Evolutionary conservation across 345 rosid genomes (phyloP).

Genomic region (Acer campestre): DNA sequence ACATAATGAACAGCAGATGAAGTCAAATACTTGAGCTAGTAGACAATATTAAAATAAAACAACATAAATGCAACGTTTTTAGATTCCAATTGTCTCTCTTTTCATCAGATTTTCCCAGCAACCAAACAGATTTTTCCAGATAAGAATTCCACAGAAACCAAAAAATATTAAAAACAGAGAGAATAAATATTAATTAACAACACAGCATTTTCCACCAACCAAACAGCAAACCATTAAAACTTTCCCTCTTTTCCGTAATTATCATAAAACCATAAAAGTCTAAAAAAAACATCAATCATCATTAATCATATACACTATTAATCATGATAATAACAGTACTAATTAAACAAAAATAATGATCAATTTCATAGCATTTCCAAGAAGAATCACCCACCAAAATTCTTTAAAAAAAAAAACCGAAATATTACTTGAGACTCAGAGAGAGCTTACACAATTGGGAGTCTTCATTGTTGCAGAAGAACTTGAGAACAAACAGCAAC

Average conservation of each 20-base stretch:
- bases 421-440: too few relatives aligned
- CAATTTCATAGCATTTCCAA: constrained; percentile 15
- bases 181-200: background rate
- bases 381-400: background rate
- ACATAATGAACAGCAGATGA: too few relatives aligned
- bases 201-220: constrained; percentile 2
- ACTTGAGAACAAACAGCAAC: too few relatives aligned
- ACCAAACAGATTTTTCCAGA: background rate
- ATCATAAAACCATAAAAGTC: background rate
- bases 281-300: constrained; percentile 10
- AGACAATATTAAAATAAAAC: too few relatives aligned
- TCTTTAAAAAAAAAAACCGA: too few relatives aligned
- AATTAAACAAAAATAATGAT: background rate
- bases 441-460: too few relatives aligned
- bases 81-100: background rate
- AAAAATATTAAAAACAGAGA: background rate
- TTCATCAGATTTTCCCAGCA: background rate
- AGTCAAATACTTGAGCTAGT: too few relatives aligned
- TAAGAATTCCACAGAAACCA: background rate
- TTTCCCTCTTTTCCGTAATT: background rate
- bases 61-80: too few relatives aligned
- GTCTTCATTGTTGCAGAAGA: too few relatives aligned
- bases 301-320: constrained; percentile 1
- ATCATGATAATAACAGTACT: background rate
- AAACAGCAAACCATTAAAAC: background rate